Evolutionary conservation across 305 asterid species (phyloP).

Genomic region (Rubia balearica): DNA sequence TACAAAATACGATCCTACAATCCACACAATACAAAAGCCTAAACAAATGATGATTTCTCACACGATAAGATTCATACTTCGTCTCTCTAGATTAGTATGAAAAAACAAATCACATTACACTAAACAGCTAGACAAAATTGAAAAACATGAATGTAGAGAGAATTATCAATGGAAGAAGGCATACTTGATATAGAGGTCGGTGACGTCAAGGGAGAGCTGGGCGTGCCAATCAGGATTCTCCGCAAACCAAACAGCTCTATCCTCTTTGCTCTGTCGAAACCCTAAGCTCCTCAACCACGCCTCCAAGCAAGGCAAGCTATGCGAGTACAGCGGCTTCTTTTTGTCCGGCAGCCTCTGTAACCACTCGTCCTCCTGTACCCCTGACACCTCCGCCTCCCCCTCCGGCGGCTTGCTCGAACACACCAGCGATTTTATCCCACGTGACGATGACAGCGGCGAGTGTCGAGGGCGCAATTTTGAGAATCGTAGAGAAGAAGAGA

Average conservation of each 20-base stretch:
- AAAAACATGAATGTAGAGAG: not conserved
- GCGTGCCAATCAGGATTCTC: constrained; percentile 87
- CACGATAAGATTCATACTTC: too few species aligned
- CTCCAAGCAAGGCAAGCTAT: constrained; percentile 89
- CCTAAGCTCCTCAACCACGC: constrained; percentile 83
- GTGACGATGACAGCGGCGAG: constrained; percentile 1
- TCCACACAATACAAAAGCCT: too few species aligned
- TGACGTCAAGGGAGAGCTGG: constrained; percentile 70
- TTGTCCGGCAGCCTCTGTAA: constrained; percentile 75
- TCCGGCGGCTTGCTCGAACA: constrained; percentile 39
- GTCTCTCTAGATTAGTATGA: too few species aligned
- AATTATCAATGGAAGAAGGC: not conserved
- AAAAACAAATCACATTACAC: not conserved
- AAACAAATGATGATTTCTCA: too few species aligned
- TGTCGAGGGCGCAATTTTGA: constrained; percentile 24
- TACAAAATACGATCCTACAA: too few species aligned
- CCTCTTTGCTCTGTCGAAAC: constrained; percentile 74
- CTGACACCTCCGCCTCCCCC: constrained; percentile 48
- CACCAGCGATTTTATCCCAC: constrained; percentile 24
- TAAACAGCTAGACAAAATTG: not conserved
- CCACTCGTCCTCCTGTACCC: constrained; percentile 66
- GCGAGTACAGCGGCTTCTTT: constrained; percentile 75
- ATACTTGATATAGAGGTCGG: constrained; percentile 80
- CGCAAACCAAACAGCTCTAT: constrained; percentile 81
- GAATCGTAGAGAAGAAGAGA: constrained; percentile 25